Conservation (phyloP, 1,284 basidiomycete species). For the Schizopora paradoxa region DNA sequence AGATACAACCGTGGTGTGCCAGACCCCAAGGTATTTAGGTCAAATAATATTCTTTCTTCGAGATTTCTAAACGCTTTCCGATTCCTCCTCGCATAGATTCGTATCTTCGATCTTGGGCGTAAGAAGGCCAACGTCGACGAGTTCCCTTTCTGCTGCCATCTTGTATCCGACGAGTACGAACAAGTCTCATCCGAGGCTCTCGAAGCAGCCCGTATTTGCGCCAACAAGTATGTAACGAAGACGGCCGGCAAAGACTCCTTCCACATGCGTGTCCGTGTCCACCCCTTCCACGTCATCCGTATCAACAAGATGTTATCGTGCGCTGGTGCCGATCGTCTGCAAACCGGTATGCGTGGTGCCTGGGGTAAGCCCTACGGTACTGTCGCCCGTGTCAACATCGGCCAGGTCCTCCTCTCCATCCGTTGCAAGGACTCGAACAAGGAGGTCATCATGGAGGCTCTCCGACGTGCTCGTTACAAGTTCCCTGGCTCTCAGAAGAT, state of each 20-base stretch:
- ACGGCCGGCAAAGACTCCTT: slow-evolving; percentile 98
- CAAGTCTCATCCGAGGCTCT: slow-evolving; percentile 95
- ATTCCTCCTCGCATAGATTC: slow-evolving; percentile 52
- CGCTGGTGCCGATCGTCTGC: slow-evolving; percentile 97
- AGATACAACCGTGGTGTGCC: slow-evolving; percentile 99
- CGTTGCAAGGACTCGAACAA: slow-evolving; percentile 89
- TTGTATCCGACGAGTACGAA: slow-evolving; percentile 98
- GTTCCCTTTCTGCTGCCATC: slow-evolving; percentile 94
- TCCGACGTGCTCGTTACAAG: slow-evolving; percentile 98
- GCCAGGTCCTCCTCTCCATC: slow-evolving; percentile 95
- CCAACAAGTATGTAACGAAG: slow-evolving; percentile 99
- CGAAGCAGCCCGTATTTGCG: slow-evolving; percentile 98
- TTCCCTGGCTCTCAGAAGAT: slow-evolving; percentile 99
- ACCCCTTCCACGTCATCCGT: slow-evolving; percentile 98
- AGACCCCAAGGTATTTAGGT: slow-evolving; percentile 69
- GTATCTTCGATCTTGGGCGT: slow-evolving; percentile 91
- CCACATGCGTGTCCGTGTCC: slow-evolving; percentile 96
- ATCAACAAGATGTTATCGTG: slow-evolving; percentile 99
- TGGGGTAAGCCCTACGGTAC: slow-evolving; percentile 99
- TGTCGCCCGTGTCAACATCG: slow-evolving; percentile 93
- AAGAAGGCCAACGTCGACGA: slow-evolving; percentile 96
- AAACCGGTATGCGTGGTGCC: slow-evolving; percentile 99
- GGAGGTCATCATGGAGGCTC: slow-evolving; percentile 90
- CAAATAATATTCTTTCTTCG: slow-evolving; percentile 1
- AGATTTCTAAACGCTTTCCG: background rate